These are phyloP conservation scores for Saccharomycopsis sp. DNA, from an alignment of 805 yeast species.

Conservation along the genomic window DNA sequence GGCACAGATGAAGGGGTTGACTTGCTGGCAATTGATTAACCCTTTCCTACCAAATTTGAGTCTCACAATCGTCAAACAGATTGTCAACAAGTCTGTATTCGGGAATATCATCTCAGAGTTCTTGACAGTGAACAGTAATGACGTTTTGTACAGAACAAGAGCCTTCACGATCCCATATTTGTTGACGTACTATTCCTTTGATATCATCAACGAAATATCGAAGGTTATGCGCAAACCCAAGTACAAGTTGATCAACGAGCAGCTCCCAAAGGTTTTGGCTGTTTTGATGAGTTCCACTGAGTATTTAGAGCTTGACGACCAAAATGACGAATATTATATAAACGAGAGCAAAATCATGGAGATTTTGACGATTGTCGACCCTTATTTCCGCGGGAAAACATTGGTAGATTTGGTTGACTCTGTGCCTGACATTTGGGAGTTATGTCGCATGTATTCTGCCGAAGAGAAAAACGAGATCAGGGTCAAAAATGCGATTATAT, in stretches of 20 bases:
- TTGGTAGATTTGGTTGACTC: conserved; percentile 27
- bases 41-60: conserved; percentile 75
- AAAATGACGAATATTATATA: conserved; percentile 23
- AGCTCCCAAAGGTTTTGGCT: conserved; percentile 50
- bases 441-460: conserved; percentile 37
- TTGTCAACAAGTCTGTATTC: conserved; percentile 43
- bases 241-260: conserved; percentile 40
- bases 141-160: conserved; percentile 62
- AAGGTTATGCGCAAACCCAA: conserved; percentile 40
- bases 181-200: conserved; percentile 57
- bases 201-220: conserved; percentile 57
- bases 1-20: conserved; percentile 46
- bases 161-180: conserved; percentile 72
- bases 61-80: conserved; percentile 50
- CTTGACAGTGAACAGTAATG: conserved; percentile 52
- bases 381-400: conserved; percentile 34
- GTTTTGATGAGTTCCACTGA: conserved; percentile 41
- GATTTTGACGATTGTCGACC: conserved; percentile 47
- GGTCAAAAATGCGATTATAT: conserved; percentile 39
- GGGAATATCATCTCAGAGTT: conserved; percentile 57
- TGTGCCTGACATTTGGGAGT: conserved; percentile 33
- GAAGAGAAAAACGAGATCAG: conserved; percentile 26
- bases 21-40: conserved; percentile 74
- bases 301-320: conserved; percentile 29
- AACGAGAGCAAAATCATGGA: conserved; percentile 45